These are phyloP conservation scores for Clavispora fructus DNA, from an alignment of 805 yeast genomes.

Conservation along the genomic window DNA sequence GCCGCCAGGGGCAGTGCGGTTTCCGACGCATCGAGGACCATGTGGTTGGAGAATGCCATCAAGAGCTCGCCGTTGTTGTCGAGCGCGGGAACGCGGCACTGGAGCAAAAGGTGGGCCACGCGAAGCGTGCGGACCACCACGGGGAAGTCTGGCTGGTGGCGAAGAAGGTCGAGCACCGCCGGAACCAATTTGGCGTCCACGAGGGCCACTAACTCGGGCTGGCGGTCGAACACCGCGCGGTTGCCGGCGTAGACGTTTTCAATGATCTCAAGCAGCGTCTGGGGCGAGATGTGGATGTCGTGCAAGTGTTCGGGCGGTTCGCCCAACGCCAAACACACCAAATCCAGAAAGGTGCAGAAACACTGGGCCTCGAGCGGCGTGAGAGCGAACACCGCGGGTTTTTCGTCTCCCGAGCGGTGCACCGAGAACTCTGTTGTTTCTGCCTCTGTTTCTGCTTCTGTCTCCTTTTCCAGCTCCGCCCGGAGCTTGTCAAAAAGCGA, in stretches of 20 bases:
- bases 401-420: neutral
- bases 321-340: slow-evolving; percentile 62
- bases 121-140: slow-evolving; percentile 72
- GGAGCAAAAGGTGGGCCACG: slow-evolving; percentile 56
- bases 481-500: slow-evolving; percentile 64
- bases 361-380: slow-evolving; percentile 56
- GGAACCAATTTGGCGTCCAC: slow-evolving; percentile 72
- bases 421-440: too few species aligned
- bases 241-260: slow-evolving; percentile 75
- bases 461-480: neutral
- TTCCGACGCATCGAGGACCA: slow-evolving; percentile 50
- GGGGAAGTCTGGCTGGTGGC: slow-evolving; percentile 53
- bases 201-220: slow-evolving; percentile 60
- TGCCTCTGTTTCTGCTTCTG: neutral
- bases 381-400: neutral
- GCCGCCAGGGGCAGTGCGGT: slow-evolving; percentile 30
- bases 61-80: slow-evolving; percentile 80
- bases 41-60: slow-evolving; percentile 67
- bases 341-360: slow-evolving; percentile 61
- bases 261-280: slow-evolving; percentile 72
- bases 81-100: slow-evolving; percentile 51
- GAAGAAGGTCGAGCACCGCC: slow-evolving; percentile 59
- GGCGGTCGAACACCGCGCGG: slow-evolving; percentile 46
- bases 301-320: slow-evolving; percentile 16
- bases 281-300: slow-evolving; percentile 49